Conservation (phyloP, 331 rosid species). For the Quercus lobata region DNA sequence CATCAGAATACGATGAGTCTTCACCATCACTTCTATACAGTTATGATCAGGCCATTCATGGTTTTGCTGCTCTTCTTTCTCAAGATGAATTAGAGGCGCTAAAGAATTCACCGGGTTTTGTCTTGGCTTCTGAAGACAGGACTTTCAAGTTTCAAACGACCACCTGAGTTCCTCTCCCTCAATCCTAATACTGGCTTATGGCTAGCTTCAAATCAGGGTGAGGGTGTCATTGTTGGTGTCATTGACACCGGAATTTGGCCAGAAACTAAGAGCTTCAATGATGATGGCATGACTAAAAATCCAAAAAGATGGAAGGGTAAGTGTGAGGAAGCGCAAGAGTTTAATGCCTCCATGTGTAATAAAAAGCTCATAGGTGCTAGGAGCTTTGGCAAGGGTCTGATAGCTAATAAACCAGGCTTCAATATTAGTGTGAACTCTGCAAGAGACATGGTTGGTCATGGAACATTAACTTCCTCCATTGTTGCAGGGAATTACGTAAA, state of each 20-base stretch:
- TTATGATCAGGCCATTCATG: no score
- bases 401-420: no score
- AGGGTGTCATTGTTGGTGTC: conserved; percentile 22
- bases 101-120: no score
- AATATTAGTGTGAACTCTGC: no score
- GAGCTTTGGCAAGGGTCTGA: conserved; percentile 19
- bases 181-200: conserved; percentile 15
- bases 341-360: conserved; percentile 29
- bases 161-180: conserved; percentile 24
- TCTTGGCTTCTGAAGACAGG: conserved; percentile 3
- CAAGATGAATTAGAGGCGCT: no score
- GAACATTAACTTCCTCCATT: no score
- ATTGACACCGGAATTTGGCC: conserved; percentile 32
- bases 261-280: conserved; percentile 31
- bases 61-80: no score
- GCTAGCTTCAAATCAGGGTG: conserved; percentile 23
- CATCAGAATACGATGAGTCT: no score
- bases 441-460: no score
- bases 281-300: conserved; percentile 11
- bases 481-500: no score
- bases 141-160: conserved; percentile 23
- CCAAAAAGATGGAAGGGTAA: conserved; percentile 32
- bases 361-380: conserved; percentile 28
- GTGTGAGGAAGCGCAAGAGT: conserved; percentile 25
- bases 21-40: no score